Evolutionary conservation across 176 grass and related monocot species (phyloP).

Genomic region (Pharus latifolius): DNA sequence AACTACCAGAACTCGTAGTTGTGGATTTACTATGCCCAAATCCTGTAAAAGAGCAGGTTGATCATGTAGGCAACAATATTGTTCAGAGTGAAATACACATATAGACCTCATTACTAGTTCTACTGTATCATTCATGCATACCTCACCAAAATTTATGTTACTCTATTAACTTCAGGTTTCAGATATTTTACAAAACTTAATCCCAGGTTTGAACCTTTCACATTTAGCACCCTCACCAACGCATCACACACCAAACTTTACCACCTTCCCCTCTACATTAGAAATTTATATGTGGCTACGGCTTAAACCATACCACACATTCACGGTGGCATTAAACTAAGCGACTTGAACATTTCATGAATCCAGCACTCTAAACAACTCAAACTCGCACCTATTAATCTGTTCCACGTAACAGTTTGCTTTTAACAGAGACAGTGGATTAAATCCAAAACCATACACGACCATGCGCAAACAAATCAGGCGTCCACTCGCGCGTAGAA

Average conservation of each 20-base stretch:
- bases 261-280: not conserved
- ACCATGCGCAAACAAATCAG: not conserved
- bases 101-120: not conserved
- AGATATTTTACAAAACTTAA: not conserved
- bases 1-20: constrained; percentile 11
- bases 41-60: constrained; percentile 23
- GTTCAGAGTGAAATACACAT: not conserved
- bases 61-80: not conserved
- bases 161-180: not conserved
- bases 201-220: too few species aligned
- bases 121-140: not conserved
- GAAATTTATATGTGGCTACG: not conserved
- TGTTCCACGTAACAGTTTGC: too few species aligned
- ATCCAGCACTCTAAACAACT: not conserved
- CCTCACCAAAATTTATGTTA: not conserved
- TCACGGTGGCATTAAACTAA: not conserved
- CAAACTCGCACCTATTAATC: too few species aligned
- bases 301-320: not conserved
- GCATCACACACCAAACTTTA: not conserved
- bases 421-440: too few species aligned
- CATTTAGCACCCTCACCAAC: not conserved
- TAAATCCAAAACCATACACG: too few species aligned
- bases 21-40: constrained; percentile 45
- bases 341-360: not conserved
- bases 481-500: not conserved